A percentile compares a stretch with the other conserved stretches of the same genome.
phyloP scores from a whole-genome alignment of 139 green algal genomes.

The Chlorella sp. region DNA sequence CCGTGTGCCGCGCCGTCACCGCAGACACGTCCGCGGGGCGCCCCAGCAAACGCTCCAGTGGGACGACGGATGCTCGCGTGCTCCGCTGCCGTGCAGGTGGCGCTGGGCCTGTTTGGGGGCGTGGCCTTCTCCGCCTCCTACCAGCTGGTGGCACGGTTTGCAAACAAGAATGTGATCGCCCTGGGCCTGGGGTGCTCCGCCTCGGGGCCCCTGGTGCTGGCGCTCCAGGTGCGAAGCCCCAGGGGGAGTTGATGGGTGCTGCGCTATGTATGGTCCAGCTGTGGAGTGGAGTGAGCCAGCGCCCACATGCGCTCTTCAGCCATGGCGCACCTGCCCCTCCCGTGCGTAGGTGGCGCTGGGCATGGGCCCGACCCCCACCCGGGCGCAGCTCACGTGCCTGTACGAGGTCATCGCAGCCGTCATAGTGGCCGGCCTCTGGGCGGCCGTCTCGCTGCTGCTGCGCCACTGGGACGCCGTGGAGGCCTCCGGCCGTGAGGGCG shows the following conservation, averaged over 20 bases:
- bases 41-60: no score
- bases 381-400: conserved; percentile 31
- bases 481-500: no score
- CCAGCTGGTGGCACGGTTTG: conserved; percentile 70
- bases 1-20: conserved; percentile 53
- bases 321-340: no score
- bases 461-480: conserved; percentile 56
- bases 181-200: conserved; percentile 56
- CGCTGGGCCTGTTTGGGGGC: conserved; percentile 60
- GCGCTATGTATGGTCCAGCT: no score
- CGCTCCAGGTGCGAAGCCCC: conserved; percentile 72
- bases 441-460: conserved; percentile 41
- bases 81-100: no score
- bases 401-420: conserved; percentile 49
- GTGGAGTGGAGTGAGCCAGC: background rate
- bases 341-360: conserved; percentile 4
- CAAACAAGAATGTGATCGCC: conserved; percentile 78
- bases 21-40: no score
- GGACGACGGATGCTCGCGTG: no score
- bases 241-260: no score
- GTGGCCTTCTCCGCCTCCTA: conserved; percentile 80
- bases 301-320: no score
- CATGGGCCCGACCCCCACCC: background rate
- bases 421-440: conserved; percentile 27
- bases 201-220: conserved; percentile 60